These are phyloP conservation scores for Neurospora sp. DNA, from an alignment of 495 filamentous ascomycete genomes.

Conservation along the genomic window DNA sequence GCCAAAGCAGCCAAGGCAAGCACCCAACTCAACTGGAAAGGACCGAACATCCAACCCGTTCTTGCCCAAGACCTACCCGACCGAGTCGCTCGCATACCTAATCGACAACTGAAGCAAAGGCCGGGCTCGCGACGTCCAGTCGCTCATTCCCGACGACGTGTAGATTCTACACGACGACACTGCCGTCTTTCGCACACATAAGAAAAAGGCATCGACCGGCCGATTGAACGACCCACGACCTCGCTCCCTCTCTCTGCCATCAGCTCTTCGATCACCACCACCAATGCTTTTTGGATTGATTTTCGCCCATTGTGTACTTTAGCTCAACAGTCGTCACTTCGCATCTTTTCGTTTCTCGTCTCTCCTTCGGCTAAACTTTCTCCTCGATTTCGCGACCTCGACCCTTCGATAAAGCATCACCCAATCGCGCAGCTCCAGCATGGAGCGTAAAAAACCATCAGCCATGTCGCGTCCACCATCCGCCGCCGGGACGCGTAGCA, in stretches of 20 bases:
- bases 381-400: not conserved
- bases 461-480: constrained; percentile 10
- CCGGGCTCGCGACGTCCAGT: not conserved
- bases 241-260: not conserved
- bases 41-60: not conserved
- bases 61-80: not conserved
- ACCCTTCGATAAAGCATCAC: not conserved
- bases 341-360: not conserved
- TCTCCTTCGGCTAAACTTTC: not conserved
- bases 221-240: not conserved
- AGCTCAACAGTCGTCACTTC: not conserved
- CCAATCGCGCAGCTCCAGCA: constrained; percentile 10
- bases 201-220: not conserved
- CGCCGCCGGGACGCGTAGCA: constrained; percentile 12
- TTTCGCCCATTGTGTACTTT: not conserved
- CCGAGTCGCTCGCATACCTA: not conserved
- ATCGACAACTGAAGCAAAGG: not conserved
- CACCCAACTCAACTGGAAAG: not conserved
- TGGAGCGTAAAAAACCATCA: constrained; percentile 24
- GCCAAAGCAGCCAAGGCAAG: not conserved
- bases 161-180: not conserved
- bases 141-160: not conserved
- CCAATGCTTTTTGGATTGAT: not conserved
- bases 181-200: not conserved
- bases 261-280: not conserved